These are phyloP conservation scores for Phycomyces nitens DNA, from an alignment of 192 early-diverging fungal genomes.

Conservation along the genomic window DNA sequence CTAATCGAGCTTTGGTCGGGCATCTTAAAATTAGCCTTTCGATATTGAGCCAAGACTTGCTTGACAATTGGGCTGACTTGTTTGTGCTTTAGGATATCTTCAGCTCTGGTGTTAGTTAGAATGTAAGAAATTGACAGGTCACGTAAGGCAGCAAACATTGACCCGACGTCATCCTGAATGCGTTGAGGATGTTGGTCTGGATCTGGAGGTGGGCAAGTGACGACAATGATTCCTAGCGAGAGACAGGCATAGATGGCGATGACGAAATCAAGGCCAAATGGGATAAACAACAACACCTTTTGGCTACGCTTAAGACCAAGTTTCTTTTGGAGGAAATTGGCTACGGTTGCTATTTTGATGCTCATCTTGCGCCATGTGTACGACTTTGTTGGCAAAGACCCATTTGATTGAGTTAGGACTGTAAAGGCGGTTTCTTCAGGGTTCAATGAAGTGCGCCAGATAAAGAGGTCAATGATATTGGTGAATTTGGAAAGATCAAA, in stretches of 20 bases:
- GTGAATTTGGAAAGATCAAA: constrained; percentile 64
- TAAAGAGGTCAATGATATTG: constrained; percentile 67
- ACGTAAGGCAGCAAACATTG: constrained; percentile 54
- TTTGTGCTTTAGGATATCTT: constrained; percentile 65
- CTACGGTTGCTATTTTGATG: constrained; percentile 59
- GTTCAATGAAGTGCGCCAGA: constrained; percentile 63
- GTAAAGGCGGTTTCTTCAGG: constrained; percentile 66
- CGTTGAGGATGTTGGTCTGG: constrained; percentile 51
- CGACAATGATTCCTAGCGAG: constrained; percentile 68
- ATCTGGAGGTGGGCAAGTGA: constrained; percentile 73
- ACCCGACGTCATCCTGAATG: constrained; percentile 65
- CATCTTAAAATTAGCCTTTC: constrained; percentile 29
- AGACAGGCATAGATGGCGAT: constrained; percentile 75
- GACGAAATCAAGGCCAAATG: constrained; percentile 69
- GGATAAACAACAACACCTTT: constrained; percentile 60
- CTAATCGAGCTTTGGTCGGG: constrained; percentile 58
- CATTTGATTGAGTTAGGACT: constrained; percentile 44
- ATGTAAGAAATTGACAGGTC: constrained; percentile 61
- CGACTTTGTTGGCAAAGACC: constrained; percentile 57
- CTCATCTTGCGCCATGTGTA: constrained; percentile 72
- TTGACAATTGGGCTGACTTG: constrained; percentile 54
- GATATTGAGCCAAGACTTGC: constrained; percentile 40
- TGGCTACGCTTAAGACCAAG: constrained; percentile 48
- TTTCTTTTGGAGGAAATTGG: constrained; percentile 61
- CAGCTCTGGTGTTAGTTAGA: constrained; percentile 60